Evolutionary conservation across 306 rosid species (phyloP).

Genomic region (Medicago arabica): DNA sequence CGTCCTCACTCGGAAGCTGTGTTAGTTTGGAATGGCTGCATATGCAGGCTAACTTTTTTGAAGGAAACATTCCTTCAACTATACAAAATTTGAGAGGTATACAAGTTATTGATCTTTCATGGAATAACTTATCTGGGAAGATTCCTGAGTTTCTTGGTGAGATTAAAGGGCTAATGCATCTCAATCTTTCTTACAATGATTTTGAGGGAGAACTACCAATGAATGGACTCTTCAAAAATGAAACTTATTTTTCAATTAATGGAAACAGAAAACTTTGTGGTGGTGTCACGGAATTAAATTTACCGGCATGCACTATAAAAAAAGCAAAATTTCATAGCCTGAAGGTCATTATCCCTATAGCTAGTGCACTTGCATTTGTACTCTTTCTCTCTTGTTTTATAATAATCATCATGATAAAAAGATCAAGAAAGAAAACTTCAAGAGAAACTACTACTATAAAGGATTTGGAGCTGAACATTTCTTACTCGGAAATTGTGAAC

Average conservation of each 20-base stretch:
- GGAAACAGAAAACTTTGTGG: conserved; percentile 52
- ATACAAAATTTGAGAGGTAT: conserved; percentile 45
- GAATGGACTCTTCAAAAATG: conserved; percentile 46
- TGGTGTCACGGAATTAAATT: conserved; percentile 42
- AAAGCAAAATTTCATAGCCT: conserved; percentile 29
- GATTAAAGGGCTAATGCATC: conserved; percentile 25
- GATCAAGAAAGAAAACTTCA: conserved; percentile 9
- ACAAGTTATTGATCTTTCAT: conserved; percentile 42
- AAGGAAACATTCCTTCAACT: conserved; percentile 46
- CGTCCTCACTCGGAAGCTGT: conserved; percentile 43
- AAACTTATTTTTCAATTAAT: conserved; percentile 29
- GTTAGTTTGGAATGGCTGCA: conserved; percentile 40
- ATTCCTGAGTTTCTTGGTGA: conserved; percentile 48
- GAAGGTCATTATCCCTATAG: conserved; percentile 39
- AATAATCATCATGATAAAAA: background rate
- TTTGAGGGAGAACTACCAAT: conserved; percentile 48
- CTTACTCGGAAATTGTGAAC: conserved; percentile 41
- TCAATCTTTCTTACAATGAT: conserved; percentile 47
- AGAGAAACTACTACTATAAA: background rate
- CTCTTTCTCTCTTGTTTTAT: conserved; percentile 38
- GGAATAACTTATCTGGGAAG: conserved; percentile 46
- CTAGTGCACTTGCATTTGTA: conserved; percentile 17
- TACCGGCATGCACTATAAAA: conserved; percentile 37
- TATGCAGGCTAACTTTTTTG: conserved; percentile 50
- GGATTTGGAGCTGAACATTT: conserved; percentile 23